These are phyloP conservation scores for Wickerhamiella musiphila DNA, from an alignment of 805 yeast species.

Conservation along the genomic window DNA sequence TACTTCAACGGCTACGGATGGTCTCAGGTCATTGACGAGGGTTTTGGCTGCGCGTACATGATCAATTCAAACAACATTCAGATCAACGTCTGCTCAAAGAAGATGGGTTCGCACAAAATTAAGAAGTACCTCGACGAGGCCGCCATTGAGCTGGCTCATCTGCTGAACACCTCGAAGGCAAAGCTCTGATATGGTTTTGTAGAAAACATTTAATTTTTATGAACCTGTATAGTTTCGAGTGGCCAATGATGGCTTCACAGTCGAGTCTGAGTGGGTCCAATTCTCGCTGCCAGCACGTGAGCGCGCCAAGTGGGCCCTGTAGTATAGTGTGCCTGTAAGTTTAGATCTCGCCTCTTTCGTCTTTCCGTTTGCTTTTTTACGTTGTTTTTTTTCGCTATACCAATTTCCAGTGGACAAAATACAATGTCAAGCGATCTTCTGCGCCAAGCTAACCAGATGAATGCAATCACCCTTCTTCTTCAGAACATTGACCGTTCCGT, in stretches of 20 bases:
- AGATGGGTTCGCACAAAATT: slow-evolving; percentile 31
- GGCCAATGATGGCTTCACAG: neutral
- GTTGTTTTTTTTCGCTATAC: no score
- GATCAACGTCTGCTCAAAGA: slow-evolving; percentile 65
- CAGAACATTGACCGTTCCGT: slow-evolving; percentile 69
- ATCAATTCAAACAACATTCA: slow-evolving; percentile 71
- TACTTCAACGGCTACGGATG: slow-evolving; percentile 86
- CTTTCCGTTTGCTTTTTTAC: no score
- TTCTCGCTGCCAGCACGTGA: no score
- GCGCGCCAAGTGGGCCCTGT: no score
- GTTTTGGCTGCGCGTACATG: slow-evolving; percentile 89
- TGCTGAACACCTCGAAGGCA: slow-evolving; percentile 27
- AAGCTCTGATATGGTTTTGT: slow-evolving; percentile 25
- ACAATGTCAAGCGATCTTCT: no score
- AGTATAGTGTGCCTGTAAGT: no score
- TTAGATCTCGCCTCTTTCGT: no score
- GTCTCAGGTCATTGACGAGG: slow-evolving; percentile 88
- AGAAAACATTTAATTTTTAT: neutral
- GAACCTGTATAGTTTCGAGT: neutral
- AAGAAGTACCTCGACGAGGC: slow-evolving; percentile 55
- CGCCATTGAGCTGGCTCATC: slow-evolving; percentile 63
- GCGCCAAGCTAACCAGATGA: no score
- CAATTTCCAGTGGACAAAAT: no score
- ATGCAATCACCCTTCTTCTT: slow-evolving; percentile 42
- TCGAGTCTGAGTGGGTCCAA: no score